A percentile compares a stretch with the other conserved stretches of the same genome.
Evolutionary conservation across 306 rosid species (phyloP).

Genomic region (Crataegus laevigata): DNA sequence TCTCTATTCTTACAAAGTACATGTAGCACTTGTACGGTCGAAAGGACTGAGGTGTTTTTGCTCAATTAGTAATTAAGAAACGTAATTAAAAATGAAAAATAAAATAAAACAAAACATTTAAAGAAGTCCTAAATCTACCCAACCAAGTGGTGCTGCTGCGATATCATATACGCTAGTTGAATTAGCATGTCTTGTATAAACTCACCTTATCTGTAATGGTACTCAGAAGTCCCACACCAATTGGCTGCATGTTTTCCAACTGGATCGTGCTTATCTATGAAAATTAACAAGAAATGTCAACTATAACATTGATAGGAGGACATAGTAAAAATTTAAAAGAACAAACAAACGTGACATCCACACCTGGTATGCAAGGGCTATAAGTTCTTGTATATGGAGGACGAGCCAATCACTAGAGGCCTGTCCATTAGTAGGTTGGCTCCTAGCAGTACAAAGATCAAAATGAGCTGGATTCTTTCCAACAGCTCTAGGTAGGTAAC

Average conservation of each 20-base stretch:
- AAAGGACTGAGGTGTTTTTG: neutral
- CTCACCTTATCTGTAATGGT: slow-evolving; percentile 82
- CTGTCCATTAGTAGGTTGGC: slow-evolving; percentile 40
- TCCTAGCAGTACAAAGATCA: slow-evolving; percentile 75
- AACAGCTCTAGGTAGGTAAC: slow-evolving; percentile 84
- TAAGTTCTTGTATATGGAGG: slow-evolving; percentile 85
- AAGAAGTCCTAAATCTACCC: neutral
- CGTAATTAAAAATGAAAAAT: neutral
- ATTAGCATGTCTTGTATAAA: neutral
- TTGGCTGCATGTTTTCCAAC: slow-evolving; percentile 91
- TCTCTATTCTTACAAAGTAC: neutral
- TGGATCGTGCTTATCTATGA: slow-evolving; percentile 90
- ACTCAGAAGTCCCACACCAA: slow-evolving; percentile 83
- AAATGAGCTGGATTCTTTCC: slow-evolving; percentile 86
- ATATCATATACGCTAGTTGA: neutral
- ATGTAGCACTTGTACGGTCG: neutral
- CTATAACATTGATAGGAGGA: slow-evolving; percentile 6
- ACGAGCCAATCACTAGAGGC: slow-evolving; percentile 73
- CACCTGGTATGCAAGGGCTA: slow-evolving; percentile 98
- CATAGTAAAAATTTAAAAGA: neutral
- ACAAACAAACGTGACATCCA: slow-evolving; percentile 7
- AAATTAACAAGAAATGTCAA: slow-evolving; percentile 4
- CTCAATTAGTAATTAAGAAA: neutral
- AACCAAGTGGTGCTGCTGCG: neutral
- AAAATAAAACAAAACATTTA: neutral